A percentile compares a stretch with the other conserved stretches of the same genome.
phyloP scores from a whole-genome alignment of 2,329 filamentous ascomycete species.

The Arthrobotrys iridis region DNA sequence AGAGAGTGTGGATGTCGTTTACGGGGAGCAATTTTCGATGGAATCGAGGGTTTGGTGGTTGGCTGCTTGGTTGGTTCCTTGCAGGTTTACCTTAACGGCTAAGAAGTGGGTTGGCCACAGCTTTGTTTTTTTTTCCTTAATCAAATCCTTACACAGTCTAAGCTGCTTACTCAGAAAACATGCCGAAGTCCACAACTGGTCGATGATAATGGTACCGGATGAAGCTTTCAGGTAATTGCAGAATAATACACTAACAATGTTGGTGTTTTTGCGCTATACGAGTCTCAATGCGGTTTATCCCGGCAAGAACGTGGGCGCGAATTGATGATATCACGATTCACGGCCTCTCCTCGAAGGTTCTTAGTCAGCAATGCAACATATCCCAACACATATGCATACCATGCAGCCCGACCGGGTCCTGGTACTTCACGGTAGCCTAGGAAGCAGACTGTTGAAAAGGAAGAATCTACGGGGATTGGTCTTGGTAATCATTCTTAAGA shows the following conservation, averaged over 20 bases:
- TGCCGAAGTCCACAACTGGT: not conserved
- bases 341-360: not conserved
- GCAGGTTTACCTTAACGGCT: constrained; percentile 33
- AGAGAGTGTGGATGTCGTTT: not conserved
- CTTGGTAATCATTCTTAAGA: too few species aligned
- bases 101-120: constrained; percentile 26
- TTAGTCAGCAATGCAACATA: constrained; percentile 41
- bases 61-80: constrained; percentile 38
- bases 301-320: not conserved
- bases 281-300: not conserved
- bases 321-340: constrained; percentile 39
- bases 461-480: too few species aligned
- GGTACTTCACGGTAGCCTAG: too few species aligned
- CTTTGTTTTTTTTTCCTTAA: constrained; percentile 23
- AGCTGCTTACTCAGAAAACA: not conserved
- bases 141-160: not conserved
- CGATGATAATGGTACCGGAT: not conserved
- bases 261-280: not conserved
- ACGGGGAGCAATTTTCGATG: constrained; percentile 17
- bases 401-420: not conserved
- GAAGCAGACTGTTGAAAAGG: too few species aligned
- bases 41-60: constrained; percentile 29
- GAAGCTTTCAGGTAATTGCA: not conserved
- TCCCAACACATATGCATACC: constrained; percentile 20
- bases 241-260: not conserved